Base-by-base conservation (phyloP, 768 basidiomycete species). In the Tricholoma matsutake region DNA sequence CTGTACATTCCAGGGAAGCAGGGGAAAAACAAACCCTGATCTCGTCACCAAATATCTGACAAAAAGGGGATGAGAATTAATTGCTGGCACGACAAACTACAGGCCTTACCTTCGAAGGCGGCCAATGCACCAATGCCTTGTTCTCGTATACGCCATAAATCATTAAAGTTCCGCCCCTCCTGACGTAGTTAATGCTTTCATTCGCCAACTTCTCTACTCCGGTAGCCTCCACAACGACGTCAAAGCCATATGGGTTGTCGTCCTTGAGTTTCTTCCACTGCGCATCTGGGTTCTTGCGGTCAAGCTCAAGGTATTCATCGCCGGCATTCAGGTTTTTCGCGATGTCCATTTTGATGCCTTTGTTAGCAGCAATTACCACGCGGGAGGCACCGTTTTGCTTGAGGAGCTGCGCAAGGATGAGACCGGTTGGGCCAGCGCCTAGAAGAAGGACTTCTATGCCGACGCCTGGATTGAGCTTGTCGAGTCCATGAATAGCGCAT, bases 71-170 rank as follows among this genome's bases (percentile, higher is more conserved):
- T 31, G 11, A 20, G 9, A 31, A 53, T 47, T 14, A 52, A 8
- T 8, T 16, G 20, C n/a, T 35, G 22, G 6, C 4, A 31, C 4
- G 11, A 37, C 11, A 29, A 37, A 37, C 20, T 20, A 11, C 29
- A 28, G 18, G 2, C 14, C 34, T n/a, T 41, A 67, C 67, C 62
- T 91, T 92, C 56, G 86, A 84, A 3, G 93, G 94, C 1, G 92
- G 84, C 92, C 92, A 96, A 66, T 88, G 86, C 1, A 96, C 91
- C 20, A 83, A 79, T 1, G 92, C 94, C 63, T 87, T 86, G 76
- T 94, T 88, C 72, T 87, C 88, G 71, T 96, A 96, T 39, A 96
- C 94, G 41, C 94, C 94, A 68, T 96, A 96, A 47, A 93, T 82
- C 87, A 93, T 87, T 69, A 93, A 73, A 3, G 91, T 92, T 16